phyloP scores from a whole-genome alignment of 2,329 filamentous ascomycete species.

The Botrytis cinerea region DNA sequence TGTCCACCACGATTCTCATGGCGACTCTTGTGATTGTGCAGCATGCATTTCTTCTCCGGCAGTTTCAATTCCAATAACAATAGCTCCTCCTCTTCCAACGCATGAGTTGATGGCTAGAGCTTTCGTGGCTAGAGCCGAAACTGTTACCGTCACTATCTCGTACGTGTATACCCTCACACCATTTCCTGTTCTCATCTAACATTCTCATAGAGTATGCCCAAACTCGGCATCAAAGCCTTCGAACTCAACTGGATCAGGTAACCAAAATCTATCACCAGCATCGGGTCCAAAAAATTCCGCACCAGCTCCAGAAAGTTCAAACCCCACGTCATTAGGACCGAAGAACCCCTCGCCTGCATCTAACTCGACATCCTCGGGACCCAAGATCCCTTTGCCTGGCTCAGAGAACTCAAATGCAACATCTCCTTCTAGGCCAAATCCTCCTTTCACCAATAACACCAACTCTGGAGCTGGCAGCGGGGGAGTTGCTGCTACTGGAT shows the following conservation, averaged over 20 bases:
- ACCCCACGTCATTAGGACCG: neutral
- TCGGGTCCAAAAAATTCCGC: neutral
- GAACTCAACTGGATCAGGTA: slow-evolving; percentile 5
- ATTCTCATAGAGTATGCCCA: slow-evolving; percentile 3
- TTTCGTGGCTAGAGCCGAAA: slow-evolving; percentile 12
- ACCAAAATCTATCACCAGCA: neutral
- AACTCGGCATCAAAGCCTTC: neutral
- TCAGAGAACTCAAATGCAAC: slow-evolving; percentile 8
- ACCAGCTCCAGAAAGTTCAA: neutral
- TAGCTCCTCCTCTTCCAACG: slow-evolving; percentile 17
- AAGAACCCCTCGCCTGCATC: neutral
- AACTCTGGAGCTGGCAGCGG: neutral
- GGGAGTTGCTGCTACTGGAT: neutral
- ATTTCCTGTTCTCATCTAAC: neutral
- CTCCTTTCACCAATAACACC: slow-evolving; percentile 17
- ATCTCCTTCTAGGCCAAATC: slow-evolving; percentile 11
- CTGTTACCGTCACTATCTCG: slow-evolving; percentile 16
- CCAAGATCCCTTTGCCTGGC: neutral
- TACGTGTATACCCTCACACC: slow-evolving; percentile 5
- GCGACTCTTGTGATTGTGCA: slow-evolving; percentile 17
- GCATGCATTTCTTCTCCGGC: slow-evolving; percentile 6
- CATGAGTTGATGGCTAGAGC: slow-evolving; percentile 17
- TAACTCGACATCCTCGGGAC: neutral
- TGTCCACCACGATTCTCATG: neutral
- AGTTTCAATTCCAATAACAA: slow-evolving; percentile 7